Evolutionary conservation across 495 filamentous ascomycete genomes (phyloP), one percentile per base, ranked within the genome.

Genomic region (Aspergillus cavernicola): DNA sequence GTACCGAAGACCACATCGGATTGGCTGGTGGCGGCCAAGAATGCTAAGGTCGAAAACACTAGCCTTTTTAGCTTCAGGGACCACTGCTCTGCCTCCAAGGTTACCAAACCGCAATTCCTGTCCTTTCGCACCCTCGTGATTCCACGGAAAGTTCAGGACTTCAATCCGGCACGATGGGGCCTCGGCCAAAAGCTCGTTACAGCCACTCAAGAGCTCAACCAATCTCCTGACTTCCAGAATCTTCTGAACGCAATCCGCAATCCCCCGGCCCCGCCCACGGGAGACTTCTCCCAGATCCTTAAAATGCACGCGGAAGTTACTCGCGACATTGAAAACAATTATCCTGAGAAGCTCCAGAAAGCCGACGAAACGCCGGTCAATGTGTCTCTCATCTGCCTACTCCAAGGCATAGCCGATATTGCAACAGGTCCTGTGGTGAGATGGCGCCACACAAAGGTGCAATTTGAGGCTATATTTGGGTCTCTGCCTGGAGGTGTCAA

Each of bases 121-220:
- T 28, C 5, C 41, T 31, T 45, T 29, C 41, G 41, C 22, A 45
- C 41, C 26, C 41, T 45, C 20, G 41, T 45, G 41, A 4, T 45
- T 45, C 41, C 20, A 45, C 19, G 13, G 41, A 45, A 8, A 45
- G 3, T 3, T 12, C 41, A 29, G 6, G 41, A 45, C 7, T 45
- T 45, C 22, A 31, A 45, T n/a, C 20, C 19, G 22, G 41, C 41
- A 26, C 11, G 3, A 6, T 45, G 41, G 23, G 16, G 26, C 26
- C 41, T 45, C 41, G 15, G 22, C 41, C 41, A 45, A 28, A 45
- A 45, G 41, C 41, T 45, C 41, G 41, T 15, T 19, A 45, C 22
- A 45, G 41, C 41, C 3, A 45, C 19, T 12, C 41, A 45, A 15
- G 41, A 45, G 23, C 23, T 45, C 3, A 45, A 18, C 41, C 20